These are phyloP conservation scores for Pyrrhoderma noxium DNA, from an alignment of 1,284 basidiomycete species.

Conservation along the genomic window DNA sequence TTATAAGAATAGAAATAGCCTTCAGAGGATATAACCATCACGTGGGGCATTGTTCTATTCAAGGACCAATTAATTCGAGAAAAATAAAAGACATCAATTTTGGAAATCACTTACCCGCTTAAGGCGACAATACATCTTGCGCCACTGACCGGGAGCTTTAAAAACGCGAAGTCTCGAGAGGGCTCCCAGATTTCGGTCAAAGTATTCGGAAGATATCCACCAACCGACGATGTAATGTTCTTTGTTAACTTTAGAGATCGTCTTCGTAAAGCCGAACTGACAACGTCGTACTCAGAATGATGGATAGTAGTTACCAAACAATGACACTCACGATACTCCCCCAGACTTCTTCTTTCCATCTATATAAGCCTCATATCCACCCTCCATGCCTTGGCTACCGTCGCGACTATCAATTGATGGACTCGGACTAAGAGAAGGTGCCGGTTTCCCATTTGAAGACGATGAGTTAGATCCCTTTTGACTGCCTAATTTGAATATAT, in stretches of 20 bases:
- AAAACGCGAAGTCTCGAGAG: conserved; percentile 87
- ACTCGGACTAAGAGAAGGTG: conserved; percentile 44
- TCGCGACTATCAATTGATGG: conserved; percentile 61
- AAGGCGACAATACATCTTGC: conserved; percentile 80
- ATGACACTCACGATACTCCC: conserved; percentile 49
- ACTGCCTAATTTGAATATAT: conserved; percentile 83
- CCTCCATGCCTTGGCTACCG: conserved; percentile 48
- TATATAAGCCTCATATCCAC: conserved; percentile 70
- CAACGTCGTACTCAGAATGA: conserved; percentile 1
- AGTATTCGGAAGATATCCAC: conserved; percentile 86
- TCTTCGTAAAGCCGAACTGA: conserved; percentile 49
- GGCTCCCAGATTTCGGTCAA: conserved; percentile 98
- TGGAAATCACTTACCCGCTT: conserved; percentile 74
- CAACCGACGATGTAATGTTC: conserved; percentile 73
- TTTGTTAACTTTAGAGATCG: conserved; percentile 77
- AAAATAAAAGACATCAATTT: neutral
- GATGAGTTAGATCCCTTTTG: conserved; percentile 23
- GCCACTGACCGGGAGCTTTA: conserved; percentile 80
- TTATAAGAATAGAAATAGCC: conserved; percentile 95
- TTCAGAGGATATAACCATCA: conserved; percentile 95
- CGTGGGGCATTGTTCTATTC: conserved; percentile 82
- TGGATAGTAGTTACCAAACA: too few species aligned
- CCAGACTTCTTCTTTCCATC: conserved; percentile 56
- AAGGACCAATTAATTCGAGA: neutral
- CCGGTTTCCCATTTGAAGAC: conserved; percentile 23